These are phyloP conservation scores for Jasminum sambac DNA, from an alignment of 257 asterid genomes.

Conservation along the genomic window DNA sequence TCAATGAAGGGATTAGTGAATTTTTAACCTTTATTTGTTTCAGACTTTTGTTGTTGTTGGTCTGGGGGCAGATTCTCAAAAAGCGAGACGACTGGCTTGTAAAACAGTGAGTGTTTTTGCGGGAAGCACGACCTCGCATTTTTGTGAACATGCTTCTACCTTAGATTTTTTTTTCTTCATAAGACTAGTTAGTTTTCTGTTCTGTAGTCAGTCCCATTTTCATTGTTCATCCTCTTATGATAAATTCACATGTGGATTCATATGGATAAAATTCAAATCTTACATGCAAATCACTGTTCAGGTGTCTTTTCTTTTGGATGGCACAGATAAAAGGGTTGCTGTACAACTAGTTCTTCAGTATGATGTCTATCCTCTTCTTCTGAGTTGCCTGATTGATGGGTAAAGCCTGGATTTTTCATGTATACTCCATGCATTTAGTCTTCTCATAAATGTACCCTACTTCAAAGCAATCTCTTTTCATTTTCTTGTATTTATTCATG, in stretches of 20 bases:
- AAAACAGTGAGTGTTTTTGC: conserved; percentile 53
- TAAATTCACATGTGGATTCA: neutral
- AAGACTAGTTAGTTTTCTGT: neutral
- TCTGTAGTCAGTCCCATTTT: neutral
- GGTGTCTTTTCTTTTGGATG: conserved; percentile 71
- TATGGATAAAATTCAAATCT: conserved; percentile 18
- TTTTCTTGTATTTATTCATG: neutral
- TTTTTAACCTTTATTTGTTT: conserved; percentile 25
- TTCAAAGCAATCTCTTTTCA: conserved; percentile 2
- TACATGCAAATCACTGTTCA: conserved; percentile 34
- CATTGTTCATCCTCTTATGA: neutral
- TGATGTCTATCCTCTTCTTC: conserved; percentile 69
- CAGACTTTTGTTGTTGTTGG: conserved; percentile 85
- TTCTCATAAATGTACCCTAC: conserved; percentile 2
- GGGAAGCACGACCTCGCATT: neutral
- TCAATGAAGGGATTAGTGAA: conserved; percentile 19
- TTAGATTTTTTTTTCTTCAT: neutral
- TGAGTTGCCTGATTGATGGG: conserved; percentile 85
- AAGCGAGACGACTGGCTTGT: conserved; percentile 77
- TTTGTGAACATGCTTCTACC: conserved; percentile 4
- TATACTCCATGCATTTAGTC: conserved; percentile 10
- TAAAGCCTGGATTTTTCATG: conserved; percentile 33
- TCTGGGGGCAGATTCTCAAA: conserved; percentile 77
- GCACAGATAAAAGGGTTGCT: conserved; percentile 54
- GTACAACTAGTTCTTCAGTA: conserved; percentile 52